Base-by-base conservation (phyloP, 169 alveolate genomes). In the Theileria equi region DNA sequence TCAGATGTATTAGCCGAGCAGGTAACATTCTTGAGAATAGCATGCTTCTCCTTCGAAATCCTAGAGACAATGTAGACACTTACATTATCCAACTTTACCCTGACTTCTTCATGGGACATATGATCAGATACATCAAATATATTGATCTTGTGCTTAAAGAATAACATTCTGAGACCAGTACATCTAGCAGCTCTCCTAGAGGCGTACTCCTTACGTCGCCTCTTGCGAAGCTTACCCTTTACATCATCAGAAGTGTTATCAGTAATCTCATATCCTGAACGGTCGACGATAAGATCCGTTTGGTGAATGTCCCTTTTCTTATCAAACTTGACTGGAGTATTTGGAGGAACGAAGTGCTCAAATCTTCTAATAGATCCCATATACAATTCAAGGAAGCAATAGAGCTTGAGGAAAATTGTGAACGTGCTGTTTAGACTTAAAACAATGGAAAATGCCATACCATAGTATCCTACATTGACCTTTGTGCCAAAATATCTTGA, bases 1-100 rank as follows among this genome's bases (percentile, higher is more conserved):
- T 77, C 82, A 2, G 69, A 58, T 2, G 52, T 55, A 11, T 23
- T 19, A 13, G 86, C 67, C n/a, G 54, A 11, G 1, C 58, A 80
- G 28, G 21, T 77, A 0, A 77, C 41, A 23, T 25, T 31, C 31
- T 34, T 74, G 45, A 74, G 38, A 5, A 54, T 54, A 21, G 13
- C 21, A n/a, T n/a, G n/a, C 35, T 31, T 31, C 3, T 34, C 49
- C 28, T 16, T 5, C 8, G 28, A 4, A 17, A n/a, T n/a, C n/a
- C n/a, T n/a, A n/a, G 70, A 7, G 3, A 48, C 13, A 10, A 57
- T 32, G 40, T 60, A 40, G 5, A 60, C 58, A 60, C 5, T 34
- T 25, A 60, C 40, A 23, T 60, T 35, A 13, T 23, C 38, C 1
- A 60, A 38, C 7, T 60, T 43, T 3, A 60, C n/a, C 17, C 70